These are phyloP conservation scores for Saururus chinensis DNA, from an alignment of 164 flowering plant genomes.

Conservation along the genomic window DNA sequence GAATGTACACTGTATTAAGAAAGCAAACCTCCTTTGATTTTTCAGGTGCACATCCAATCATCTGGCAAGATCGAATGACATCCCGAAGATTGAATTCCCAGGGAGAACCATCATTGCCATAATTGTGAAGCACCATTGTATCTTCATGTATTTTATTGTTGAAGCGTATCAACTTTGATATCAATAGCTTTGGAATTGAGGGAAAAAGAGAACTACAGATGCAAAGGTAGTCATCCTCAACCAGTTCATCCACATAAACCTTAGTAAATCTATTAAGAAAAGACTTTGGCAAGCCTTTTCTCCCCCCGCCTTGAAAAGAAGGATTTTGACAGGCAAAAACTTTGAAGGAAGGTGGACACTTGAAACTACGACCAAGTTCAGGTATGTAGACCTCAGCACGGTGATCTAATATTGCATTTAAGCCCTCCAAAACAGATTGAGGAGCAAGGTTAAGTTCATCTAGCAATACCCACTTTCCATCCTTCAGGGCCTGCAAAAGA, in stretches of 20 bases:
- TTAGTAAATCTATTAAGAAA: constrained; percentile 94
- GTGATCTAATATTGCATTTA: constrained; percentile 95
- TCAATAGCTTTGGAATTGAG: constrained; percentile 35
- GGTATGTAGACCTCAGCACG: constrained; percentile 96
- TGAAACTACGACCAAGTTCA: constrained; percentile 64
- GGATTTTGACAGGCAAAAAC: constrained; percentile 99
- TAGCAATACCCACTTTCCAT: constrained; percentile 87
- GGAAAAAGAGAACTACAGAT: constrained; percentile 75
- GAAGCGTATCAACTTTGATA: constrained; percentile 55
- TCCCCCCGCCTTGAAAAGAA: constrained; percentile 88
- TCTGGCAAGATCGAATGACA: constrained; percentile 82
- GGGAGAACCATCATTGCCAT: constrained; percentile 86
- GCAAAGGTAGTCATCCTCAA: constrained; percentile 64
- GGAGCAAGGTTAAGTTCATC: constrained; percentile 99
- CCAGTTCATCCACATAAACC: constrained; percentile 91
- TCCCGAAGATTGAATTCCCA: constrained; percentile 99
- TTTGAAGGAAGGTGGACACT: constrained; percentile 80
- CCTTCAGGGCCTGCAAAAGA: constrained; percentile 86
- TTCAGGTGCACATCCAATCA: constrained; percentile 62
- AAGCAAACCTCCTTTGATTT: constrained; percentile 41
- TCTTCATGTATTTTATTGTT: constrained; percentile 68
- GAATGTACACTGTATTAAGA: constrained; percentile 59
- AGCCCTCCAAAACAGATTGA: constrained; percentile 96
- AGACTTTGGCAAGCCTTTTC: constrained; percentile 95
- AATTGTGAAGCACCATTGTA: constrained; percentile 57